Percentiles rank a stretch among this genome's conserved stretches.
phyloP scores from a whole-genome alignment of 345 rosid genomes.

The Raphanus raphanistrum region DNA sequence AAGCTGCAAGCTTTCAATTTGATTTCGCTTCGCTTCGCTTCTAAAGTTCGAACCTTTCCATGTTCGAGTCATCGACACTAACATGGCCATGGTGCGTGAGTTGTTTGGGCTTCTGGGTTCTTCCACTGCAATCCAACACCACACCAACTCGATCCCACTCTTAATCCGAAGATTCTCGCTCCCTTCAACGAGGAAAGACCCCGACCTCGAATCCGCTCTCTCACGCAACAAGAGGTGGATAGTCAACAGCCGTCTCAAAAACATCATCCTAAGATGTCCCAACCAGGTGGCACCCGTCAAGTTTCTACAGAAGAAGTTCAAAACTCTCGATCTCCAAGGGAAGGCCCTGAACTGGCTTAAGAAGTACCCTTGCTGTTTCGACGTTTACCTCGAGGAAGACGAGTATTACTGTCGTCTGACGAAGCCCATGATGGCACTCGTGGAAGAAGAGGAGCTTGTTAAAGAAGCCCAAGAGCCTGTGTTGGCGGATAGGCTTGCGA shows the following conservation, averaged over 20 bases:
- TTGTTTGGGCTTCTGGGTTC: no score
- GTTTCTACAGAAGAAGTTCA: slow-evolving; percentile 84
- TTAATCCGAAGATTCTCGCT: slow-evolving; percentile 63
- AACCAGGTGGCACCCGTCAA: slow-evolving; percentile 59
- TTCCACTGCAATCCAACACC: slow-evolving; percentile 3
- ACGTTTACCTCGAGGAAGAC: slow-evolving; percentile 56
- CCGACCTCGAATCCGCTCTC: slow-evolving; percentile 79
- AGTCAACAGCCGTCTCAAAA: slow-evolving; percentile 83
- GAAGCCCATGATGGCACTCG: slow-evolving; percentile 67
- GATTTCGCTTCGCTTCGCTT: neutral
- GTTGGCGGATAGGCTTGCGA: slow-evolving; percentile 56
- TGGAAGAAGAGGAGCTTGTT: slow-evolving; percentile 75
- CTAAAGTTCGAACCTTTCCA: neutral
- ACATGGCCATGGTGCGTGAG: no score
- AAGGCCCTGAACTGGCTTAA: slow-evolving; percentile 90
- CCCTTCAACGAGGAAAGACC: slow-evolving; percentile 90
- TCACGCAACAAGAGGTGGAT: slow-evolving; percentile 87
- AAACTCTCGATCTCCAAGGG: slow-evolving; percentile 91
- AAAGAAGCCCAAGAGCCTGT: slow-evolving; percentile 69
- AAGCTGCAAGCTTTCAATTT: neutral
- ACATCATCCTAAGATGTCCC: slow-evolving; percentile 74
- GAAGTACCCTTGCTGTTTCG: slow-evolving; percentile 88
- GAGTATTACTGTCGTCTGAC: slow-evolving; percentile 70
- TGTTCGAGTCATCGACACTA: no score
- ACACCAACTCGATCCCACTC: slow-evolving; percentile 19